These are phyloP conservation scores for Xeromyces bisporus DNA, from an alignment of 495 filamentous ascomycete genomes.

Conservation along the genomic window DNA sequence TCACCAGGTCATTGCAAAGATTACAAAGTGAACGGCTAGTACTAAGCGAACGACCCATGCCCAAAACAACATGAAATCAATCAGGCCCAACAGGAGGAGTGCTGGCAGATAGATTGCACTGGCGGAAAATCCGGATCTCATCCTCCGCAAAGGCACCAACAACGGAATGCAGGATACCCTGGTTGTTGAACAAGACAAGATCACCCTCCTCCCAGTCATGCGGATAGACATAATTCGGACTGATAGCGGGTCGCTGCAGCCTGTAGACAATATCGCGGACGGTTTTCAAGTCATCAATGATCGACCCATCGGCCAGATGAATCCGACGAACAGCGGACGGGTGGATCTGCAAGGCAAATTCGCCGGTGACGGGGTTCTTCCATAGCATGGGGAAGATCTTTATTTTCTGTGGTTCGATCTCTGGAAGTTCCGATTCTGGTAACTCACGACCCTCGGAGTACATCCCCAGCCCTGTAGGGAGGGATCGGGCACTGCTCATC, in stretches of 20 bases:
- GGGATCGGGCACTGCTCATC: conserved; percentile 49
- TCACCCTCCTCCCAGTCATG: conserved; percentile 64
- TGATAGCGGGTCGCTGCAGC: conserved; percentile 54
- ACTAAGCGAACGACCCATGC: no score
- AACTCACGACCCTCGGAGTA: conserved; percentile 44
- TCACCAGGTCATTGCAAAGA: no score
- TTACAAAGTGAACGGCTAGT: no score
- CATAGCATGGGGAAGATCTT: conserved; percentile 54
- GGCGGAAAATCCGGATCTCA: conserved; percentile 53
- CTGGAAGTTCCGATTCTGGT: conserved; percentile 36
- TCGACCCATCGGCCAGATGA: conserved; percentile 41
- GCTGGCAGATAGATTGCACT: conserved; percentile 40
- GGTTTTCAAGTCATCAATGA: conserved; percentile 44
- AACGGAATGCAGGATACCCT: conserved; percentile 53
- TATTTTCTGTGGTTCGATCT: conserved; percentile 45
- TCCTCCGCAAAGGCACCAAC: conserved; percentile 55
- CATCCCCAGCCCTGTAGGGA: conserved; percentile 48
- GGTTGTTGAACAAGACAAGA: conserved; percentile 57
- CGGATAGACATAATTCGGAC: conserved; percentile 46
- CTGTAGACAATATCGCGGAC: conserved; percentile 52
- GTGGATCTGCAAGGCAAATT: conserved; percentile 52
- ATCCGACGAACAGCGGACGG: conserved; percentile 49
- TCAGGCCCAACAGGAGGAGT: neutral
- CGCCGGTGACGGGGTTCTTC: conserved; percentile 52
- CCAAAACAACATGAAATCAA: no score